phyloP scores from a whole-genome alignment of 192 early-diverging fungal genomes.

The Coemansia sp. region DNA sequence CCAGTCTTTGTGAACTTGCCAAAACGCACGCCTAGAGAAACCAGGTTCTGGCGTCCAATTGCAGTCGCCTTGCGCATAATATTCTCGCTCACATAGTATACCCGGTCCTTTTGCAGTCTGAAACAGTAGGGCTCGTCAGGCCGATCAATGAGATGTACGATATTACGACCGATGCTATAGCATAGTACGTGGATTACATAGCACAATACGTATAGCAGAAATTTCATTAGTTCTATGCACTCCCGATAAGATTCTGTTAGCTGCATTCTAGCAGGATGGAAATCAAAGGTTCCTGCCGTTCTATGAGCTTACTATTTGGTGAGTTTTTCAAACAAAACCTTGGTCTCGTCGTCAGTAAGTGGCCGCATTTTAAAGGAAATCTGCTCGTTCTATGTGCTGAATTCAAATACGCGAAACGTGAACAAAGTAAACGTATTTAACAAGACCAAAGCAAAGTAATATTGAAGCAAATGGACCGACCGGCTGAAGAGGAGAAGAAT shows the following conservation, averaged over 20 bases:
- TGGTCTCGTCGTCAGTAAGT: constrained; percentile 96
- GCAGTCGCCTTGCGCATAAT: constrained; percentile 88
- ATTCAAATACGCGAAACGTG: neutral
- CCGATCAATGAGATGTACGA: constrained; percentile 91
- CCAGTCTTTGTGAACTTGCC: constrained; percentile 98
- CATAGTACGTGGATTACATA: constrained; percentile 30
- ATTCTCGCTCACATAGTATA: constrained; percentile 95
- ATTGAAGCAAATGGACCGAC: too few species aligned
- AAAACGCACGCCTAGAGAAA: constrained; percentile 95
- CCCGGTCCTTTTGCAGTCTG: constrained; percentile 89
- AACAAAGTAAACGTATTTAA: neutral
- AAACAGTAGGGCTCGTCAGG: constrained; percentile 97
- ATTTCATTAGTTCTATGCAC: neutral
- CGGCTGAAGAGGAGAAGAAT: neutral
- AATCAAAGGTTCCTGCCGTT: neutral
- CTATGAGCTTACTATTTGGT: constrained; percentile 76
- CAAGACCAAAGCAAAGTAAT: neutral
- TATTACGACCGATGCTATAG: constrained; percentile 85
- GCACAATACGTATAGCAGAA: neutral
- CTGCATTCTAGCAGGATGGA: too few species aligned
- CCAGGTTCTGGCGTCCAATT: constrained; percentile 82
- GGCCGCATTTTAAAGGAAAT: constrained; percentile 74
- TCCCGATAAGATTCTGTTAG: neutral
- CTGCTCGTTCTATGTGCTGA: neutral
- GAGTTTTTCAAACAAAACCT: constrained; percentile 96